phyloP scores from a whole-genome alignment of 1,284 basidiomycete species.

The Schizopora paradoxa region DNA sequence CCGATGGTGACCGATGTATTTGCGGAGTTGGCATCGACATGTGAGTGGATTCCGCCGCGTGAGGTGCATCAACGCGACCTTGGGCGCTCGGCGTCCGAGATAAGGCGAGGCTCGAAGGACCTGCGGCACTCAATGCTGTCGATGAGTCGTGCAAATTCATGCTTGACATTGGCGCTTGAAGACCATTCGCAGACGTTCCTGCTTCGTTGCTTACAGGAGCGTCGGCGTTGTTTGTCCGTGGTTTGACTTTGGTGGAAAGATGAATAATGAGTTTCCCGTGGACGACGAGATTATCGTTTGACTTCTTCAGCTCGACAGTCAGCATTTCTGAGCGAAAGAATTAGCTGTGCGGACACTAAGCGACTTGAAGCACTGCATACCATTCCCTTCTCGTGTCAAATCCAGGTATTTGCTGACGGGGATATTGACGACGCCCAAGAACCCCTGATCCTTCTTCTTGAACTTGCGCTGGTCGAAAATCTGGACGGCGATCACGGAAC shows the following conservation, averaged over 20 bases:
- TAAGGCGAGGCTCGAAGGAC: conserved; percentile 28
- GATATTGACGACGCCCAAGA: conserved; percentile 91
- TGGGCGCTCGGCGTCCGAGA: conserved; percentile 54
- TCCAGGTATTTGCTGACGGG: conserved; percentile 87
- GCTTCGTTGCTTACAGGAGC: conserved; percentile 74
- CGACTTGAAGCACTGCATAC: conserved; percentile 39
- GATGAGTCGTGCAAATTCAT: conserved; percentile 53
- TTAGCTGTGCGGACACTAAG: conserved; percentile 12
- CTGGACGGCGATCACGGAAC: conserved; percentile 88
- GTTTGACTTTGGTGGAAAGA: too few relatives aligned
- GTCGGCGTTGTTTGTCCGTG: too few relatives aligned
- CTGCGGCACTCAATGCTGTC: conserved; percentile 41
- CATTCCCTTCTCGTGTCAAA: conserved; percentile 84
- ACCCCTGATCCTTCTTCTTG: conserved; percentile 92
- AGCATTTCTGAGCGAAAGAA: conserved; percentile 64
- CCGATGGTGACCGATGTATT: conserved; percentile 20
- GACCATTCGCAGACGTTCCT: conserved; percentile 54
- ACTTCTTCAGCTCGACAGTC: conserved; percentile 85
- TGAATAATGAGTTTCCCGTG: conserved; percentile 90
- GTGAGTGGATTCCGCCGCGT: conserved; percentile 29
- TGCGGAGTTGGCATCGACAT: conserved; percentile 35
- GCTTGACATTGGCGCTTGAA: conserved; percentile 50
- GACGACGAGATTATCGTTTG: conserved; percentile 83
- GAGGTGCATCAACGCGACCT: conserved; percentile 29
- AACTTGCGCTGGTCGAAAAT: conserved; percentile 98